A percentile compares a stretch with the other conserved stretches of the same genome.
These are phyloP conservation scores for Coprinopsis marcescibilis DNA, from an alignment of 768 basidiomycete species.

Conservation along the genomic window DNA sequence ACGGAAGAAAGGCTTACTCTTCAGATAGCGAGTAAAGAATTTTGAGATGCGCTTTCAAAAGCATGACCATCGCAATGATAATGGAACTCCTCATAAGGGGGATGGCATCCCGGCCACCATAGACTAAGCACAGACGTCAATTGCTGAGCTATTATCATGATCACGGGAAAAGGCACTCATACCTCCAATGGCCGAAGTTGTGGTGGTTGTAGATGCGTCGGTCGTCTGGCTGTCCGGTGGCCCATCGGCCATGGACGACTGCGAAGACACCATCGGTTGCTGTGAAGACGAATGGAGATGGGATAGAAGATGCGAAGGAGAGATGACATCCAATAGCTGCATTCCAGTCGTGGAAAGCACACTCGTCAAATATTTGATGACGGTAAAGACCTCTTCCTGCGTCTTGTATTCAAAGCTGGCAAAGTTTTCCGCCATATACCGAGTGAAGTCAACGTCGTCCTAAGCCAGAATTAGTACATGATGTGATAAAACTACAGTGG, in stretches of 20 bases:
- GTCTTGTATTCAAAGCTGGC: constrained; percentile 92
- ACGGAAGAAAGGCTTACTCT: constrained; percentile 54
- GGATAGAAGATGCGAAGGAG: constrained; percentile 63
- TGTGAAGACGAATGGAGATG: constrained; percentile 41
- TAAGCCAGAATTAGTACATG: constrained; percentile 20
- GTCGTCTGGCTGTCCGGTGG: too few relatives aligned
- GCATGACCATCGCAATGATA: constrained; percentile 77
- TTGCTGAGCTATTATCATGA: too few relatives aligned
- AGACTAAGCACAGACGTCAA: too few relatives aligned
- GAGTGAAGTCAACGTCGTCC: constrained; percentile 80
- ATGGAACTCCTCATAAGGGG: constrained; percentile 62
- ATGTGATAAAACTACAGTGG: constrained; percentile 2
- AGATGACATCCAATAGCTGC: constrained; percentile 71
- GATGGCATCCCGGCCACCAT: constrained; percentile 16
- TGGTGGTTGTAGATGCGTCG: neutral
- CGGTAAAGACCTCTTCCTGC: constrained; percentile 84
- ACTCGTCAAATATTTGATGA: constrained; percentile 73
- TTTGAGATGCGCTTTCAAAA: constrained; percentile 85
- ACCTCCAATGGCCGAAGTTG: too few relatives aligned
- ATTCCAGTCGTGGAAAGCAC: constrained; percentile 75
- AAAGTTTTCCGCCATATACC: constrained; percentile 95
- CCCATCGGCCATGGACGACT: too few relatives aligned
- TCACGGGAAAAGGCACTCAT: too few relatives aligned
- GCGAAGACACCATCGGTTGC: constrained; percentile 13
- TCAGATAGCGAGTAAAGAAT: constrained; percentile 79